Conservation (phyloP, 192 early-diverging fungal genomes). For the Helicostylum pulchrum region DNA sequence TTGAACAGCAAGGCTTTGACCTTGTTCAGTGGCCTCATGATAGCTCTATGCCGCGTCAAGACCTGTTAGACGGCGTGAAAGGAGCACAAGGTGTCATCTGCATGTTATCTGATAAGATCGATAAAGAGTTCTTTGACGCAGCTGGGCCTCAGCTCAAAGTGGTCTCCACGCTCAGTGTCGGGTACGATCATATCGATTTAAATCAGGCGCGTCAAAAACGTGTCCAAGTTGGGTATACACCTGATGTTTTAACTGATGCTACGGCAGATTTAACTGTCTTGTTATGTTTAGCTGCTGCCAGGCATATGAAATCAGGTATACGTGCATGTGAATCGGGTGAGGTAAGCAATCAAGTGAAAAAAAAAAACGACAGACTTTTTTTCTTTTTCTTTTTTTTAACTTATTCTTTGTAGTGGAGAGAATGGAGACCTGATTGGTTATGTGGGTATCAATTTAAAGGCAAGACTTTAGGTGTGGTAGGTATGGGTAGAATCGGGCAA, state of each 20-base stretch:
- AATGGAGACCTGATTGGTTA: constrained; percentile 64
- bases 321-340: constrained; percentile 42
- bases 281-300: constrained; percentile 66
- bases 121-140: constrained; percentile 60
- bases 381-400: neutral
- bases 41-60: constrained; percentile 43
- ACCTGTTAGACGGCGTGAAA: constrained; percentile 44
- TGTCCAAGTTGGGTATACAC: constrained; percentile 73
- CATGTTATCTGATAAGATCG: constrained; percentile 70
- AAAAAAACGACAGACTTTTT: neutral
- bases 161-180: constrained; percentile 76
- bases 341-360: constrained; percentile 18
- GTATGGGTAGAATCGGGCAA: constrained; percentile 77
- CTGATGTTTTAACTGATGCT: constrained; percentile 85
- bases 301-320: constrained; percentile 63
- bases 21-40: constrained; percentile 59
- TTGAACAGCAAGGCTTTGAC: constrained; percentile 39
- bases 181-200: constrained; percentile 77
- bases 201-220: constrained; percentile 46
- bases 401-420: constrained; percentile 45
- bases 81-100: constrained; percentile 12
- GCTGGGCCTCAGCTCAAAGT: constrained; percentile 68
- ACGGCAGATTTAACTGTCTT: constrained; percentile 78
- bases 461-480: constrained; percentile 83
- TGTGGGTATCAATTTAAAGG: constrained; percentile 69